Evolutionary conservation across 225 moss, liverwort and hornwort genomes (phyloP).

Genomic region (Climacium dendroides): DNA sequence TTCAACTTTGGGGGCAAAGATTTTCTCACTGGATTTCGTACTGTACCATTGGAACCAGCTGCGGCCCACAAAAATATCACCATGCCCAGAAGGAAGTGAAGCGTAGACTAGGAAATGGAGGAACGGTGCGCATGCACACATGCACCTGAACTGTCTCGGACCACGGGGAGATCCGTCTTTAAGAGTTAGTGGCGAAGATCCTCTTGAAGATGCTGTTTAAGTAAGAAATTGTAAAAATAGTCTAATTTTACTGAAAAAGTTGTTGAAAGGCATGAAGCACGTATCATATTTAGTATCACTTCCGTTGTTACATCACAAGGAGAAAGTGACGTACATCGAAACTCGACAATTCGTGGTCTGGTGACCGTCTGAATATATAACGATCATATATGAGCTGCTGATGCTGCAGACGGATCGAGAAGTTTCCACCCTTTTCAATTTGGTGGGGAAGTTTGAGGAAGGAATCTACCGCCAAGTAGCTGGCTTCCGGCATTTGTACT

Average conservation of each 20-base stretch:
- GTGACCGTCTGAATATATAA: conserved; percentile 56
- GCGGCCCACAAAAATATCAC: background rate
- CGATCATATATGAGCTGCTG: conserved; percentile 38
- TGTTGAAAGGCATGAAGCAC: background rate
- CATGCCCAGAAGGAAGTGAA: background rate
- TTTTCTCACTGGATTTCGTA: conserved; percentile 10
- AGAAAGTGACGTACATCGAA: background rate
- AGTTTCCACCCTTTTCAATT: background rate
- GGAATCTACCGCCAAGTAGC: background rate
- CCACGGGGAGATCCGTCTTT: background rate
- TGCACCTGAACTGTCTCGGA: background rate
- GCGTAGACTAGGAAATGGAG: background rate
- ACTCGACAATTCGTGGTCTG: conserved; percentile 26
- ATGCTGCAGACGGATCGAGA: too few species aligned
- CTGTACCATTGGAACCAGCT: conserved; percentile 40
- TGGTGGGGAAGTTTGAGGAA: background rate
- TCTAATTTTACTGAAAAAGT: background rate
- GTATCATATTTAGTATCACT: background rate
- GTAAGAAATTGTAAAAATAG: background rate
- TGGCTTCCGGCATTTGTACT: background rate
- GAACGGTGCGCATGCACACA: background rate
- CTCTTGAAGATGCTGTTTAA: background rate
- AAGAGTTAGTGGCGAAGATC: background rate
- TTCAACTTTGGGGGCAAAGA: background rate
- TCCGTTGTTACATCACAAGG: background rate